phyloP scores from a whole-genome alignment of 1,139 yeast species.

The Yamadazyma atlantica region DNA sequence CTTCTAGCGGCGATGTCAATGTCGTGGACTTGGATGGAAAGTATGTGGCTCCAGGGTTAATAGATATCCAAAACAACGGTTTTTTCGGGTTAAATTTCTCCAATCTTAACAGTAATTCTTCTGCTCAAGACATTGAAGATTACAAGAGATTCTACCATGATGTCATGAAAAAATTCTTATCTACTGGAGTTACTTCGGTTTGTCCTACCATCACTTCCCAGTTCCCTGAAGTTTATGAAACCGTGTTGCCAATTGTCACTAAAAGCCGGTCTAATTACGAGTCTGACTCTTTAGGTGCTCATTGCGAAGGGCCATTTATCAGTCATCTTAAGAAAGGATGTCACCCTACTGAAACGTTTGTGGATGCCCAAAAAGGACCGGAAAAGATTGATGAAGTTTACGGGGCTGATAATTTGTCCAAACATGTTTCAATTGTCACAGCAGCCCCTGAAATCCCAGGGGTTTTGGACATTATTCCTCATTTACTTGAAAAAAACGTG shows the following conservation, averaged over 20 bases:
- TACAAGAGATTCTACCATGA: constrained; percentile 38
- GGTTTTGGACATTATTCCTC: constrained; percentile 49
- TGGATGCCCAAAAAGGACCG: constrained; percentile 42
- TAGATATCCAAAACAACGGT: constrained; percentile 65
- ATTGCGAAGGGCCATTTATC: constrained; percentile 64
- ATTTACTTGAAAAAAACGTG: constrained; percentile 32
- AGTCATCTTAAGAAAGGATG: constrained; percentile 59
- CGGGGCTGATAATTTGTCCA: constrained; percentile 38
- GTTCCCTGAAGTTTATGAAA: constrained; percentile 51
- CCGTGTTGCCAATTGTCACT: constrained; percentile 48
- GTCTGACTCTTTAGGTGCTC: constrained; percentile 63
- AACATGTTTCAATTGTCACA: constrained; percentile 52
- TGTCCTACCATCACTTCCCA: constrained; percentile 65
- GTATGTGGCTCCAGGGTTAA: constrained; percentile 57
- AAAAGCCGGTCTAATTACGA: constrained; percentile 34
- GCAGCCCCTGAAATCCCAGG: constrained; percentile 66
- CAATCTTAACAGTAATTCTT: constrained; percentile 33
- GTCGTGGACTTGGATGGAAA: constrained; percentile 49
- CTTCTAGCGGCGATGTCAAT: constrained; percentile 19
- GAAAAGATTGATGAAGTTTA: constrained; percentile 43
- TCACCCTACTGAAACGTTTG: constrained; percentile 59
- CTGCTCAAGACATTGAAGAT: constrained; percentile 31
- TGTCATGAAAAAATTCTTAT: constrained; percentile 49
- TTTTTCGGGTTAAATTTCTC: constrained; percentile 61
- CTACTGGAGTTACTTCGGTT: constrained; percentile 58